phyloP scores from a whole-genome alignment of 192 early-diverging fungal species.

The Globomyces pollinis-pini region DNA sequence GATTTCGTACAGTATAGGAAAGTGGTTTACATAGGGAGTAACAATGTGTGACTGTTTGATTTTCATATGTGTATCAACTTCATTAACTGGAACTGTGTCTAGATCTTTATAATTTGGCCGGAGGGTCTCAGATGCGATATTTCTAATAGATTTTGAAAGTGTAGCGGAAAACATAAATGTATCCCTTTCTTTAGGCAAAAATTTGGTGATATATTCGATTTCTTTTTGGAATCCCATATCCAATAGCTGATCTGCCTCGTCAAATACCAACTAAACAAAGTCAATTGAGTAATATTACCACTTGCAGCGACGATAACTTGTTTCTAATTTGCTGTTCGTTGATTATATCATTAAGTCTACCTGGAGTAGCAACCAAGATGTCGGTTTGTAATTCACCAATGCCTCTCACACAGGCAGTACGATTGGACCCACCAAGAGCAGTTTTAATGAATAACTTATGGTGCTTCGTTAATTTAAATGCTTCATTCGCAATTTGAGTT shows the following conservation, averaged over 20 bases:
- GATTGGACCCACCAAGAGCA: conserved; percentile 63
- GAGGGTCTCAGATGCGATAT: conserved; percentile 59
- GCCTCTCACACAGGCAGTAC: not conserved
- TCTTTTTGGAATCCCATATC: conserved; percentile 88
- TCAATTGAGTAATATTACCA: conserved; percentile 4
- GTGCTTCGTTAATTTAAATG: conserved; percentile 51
- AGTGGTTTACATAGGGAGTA: conserved; percentile 53
- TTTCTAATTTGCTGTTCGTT: not conserved
- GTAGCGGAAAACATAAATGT: conserved; percentile 95
- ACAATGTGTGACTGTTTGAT: conserved; percentile 73
- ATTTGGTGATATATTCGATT: conserved; percentile 54
- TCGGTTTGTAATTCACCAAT: conserved; percentile 56
- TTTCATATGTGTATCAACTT: conserved; percentile 70
- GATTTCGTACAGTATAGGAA: conserved; percentile 53
- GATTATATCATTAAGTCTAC: conserved; percentile 52
- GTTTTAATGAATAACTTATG: conserved; percentile 59
- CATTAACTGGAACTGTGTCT: conserved; percentile 79
- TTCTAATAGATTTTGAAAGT: conserved; percentile 59
- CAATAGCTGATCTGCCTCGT: conserved; percentile 92
- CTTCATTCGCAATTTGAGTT: conserved; percentile 77
- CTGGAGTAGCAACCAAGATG: conserved; percentile 82
- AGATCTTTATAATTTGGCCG: conserved; percentile 59
- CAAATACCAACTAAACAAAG: conserved; percentile 59
- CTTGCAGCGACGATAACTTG: conserved; percentile 1
- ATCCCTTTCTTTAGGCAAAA: conserved; percentile 64